A percentile compares a stretch with the other conserved stretches of the same genome.
These are phyloP conservation scores for Ilyonectria mors-panacis DNA, from an alignment of 2,329 filamentous ascomycete genomes.

Conservation along the genomic window DNA sequence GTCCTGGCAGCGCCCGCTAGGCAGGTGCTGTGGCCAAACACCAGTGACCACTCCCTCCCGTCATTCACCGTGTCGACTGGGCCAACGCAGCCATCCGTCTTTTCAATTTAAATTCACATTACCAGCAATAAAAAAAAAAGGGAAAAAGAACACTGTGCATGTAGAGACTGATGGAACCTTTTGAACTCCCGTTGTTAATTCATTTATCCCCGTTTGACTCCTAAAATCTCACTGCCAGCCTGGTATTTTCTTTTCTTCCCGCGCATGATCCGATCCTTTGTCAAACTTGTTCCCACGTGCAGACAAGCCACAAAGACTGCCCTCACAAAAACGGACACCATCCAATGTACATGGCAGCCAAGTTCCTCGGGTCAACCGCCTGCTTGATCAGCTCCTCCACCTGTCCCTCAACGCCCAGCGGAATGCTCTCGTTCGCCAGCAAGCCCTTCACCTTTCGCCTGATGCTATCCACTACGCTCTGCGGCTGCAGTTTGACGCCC, in stretches of 20 bases:
- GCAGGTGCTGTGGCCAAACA: neutral
- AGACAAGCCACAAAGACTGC: neutral
- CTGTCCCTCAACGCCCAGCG: slow-evolving; percentile 94
- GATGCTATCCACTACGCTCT: slow-evolving; percentile 90
- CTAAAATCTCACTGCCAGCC: neutral
- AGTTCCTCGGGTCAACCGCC: slow-evolving; percentile 83
- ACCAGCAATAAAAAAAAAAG: neutral
- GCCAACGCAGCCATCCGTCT: neutral
- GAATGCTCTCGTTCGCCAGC: slow-evolving; percentile 89
- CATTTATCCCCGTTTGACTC: neutral
- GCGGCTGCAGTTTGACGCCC: slow-evolving; percentile 67
- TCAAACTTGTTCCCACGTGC: neutral
- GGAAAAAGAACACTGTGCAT: neutral
- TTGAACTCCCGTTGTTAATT: neutral
- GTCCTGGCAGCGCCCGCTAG: slow-evolving; percentile 14
- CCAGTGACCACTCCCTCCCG: neutral
- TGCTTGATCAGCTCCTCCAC: slow-evolving; percentile 95
- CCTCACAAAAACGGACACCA: slow-evolving; percentile 78
- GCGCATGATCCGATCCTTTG: slow-evolving; percentile 1
- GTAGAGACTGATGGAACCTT: neutral
- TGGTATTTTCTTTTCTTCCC: neutral
- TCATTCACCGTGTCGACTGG: neutral
- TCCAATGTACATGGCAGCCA: slow-evolving; percentile 97
- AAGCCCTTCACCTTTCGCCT: slow-evolving; percentile 88
- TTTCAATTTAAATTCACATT: neutral